Percentiles rank a stretch among this genome's conserved stretches.
These are phyloP conservation scores for Xylaria sp. DNA, from an alignment of 2,329 filamentous ascomycete genomes.

Conservation along the genomic window DNA sequence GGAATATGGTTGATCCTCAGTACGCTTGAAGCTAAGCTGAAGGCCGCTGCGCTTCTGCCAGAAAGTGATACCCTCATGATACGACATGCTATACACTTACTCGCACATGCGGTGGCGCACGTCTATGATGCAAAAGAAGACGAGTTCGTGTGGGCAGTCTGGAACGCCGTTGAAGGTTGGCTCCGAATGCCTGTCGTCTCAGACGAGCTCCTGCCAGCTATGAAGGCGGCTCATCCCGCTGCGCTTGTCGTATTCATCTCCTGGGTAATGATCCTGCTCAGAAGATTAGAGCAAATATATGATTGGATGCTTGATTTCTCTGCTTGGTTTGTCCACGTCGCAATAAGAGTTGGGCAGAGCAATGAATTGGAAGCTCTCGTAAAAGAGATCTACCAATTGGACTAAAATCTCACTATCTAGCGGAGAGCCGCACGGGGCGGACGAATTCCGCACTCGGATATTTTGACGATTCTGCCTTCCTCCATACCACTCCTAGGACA, in stretches of 20 bases:
- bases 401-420: not conserved
- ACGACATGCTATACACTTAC: conserved; percentile 18
- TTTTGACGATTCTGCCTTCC: too few species aligned
- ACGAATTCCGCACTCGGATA: too few species aligned
- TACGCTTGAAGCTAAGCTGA: conserved; percentile 20
- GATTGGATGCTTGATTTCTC: conserved; percentile 30
- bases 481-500: too few species aligned
- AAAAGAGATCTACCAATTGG: conserved; percentile 18
- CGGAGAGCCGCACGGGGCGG: too few species aligned
- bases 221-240: conserved; percentile 23
- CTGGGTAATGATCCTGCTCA: conserved; percentile 25
- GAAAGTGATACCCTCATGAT: conserved; percentile 21
- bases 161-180: conserved; percentile 34
- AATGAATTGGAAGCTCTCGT: conserved; percentile 11
- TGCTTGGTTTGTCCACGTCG: conserved; percentile 30
- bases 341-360: conserved; percentile 17
- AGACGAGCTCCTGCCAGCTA: conserved; percentile 26
- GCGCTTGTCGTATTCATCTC: conserved; percentile 32
- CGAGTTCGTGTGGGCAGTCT: conserved; percentile 18
- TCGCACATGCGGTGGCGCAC: conserved; percentile 14
- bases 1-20: conserved; percentile 19
- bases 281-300: conserved; percentile 26
- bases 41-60: conserved; percentile 16
- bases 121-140: conserved; percentile 24
- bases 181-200: conserved; percentile 23